Base-by-base conservation (phyloP, 192 early-diverging fungal species). In the Thamnidium elegans region DNA sequence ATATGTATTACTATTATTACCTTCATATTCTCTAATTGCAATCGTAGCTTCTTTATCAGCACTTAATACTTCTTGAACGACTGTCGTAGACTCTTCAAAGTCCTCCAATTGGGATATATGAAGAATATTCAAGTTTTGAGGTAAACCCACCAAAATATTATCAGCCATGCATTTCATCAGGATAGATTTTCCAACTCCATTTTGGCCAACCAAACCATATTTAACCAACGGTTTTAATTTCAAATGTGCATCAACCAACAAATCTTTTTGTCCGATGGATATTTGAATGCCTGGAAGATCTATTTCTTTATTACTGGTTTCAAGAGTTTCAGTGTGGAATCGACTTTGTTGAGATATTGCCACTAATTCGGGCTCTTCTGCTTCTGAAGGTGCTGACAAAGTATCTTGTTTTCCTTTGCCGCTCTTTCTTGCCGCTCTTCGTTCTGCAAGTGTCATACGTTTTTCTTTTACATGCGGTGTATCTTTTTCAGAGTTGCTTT, bases 51-150 rank as follows among this genome's bases (percentile, higher is more conserved):
- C 81, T 14, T 70, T 76, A 74, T 92, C 89, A 9, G 89, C 79
- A 17, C 76, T 77, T 32, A 92, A 62, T 15, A 92, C 85, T 0
- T 83, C 73, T 26, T 87, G 84, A 0, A 94, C 55, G 0, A 88
- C 81, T 56, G 71, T 83, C 34, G 70, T 65, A 11, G 69, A 74
- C 23, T 80, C 75, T 42, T 81, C 77, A 11, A 80, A 62, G 11
- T 82, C 83, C 26, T 89, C 86, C 46, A 94, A 67, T 68, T 95
- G 94, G 67, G 89, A 86, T 59, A 97, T 87, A 67, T 93, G 89
- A 20, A 94, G 77, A 3, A 90, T 86, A 45, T 81, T 72, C 55
- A 95, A 70, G 72, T 94, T 94, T 46, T 84, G 80, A 0, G 95
- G 94, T 36, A 93, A 88, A 2, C 95, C 95, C 30, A 92, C 80